Percentiles rank a stretch among this genome's conserved stretches.
phyloP scores from a whole-genome alignment of 495 filamentous ascomycete species.

The Penicillium cosmopolitanum region DNA sequence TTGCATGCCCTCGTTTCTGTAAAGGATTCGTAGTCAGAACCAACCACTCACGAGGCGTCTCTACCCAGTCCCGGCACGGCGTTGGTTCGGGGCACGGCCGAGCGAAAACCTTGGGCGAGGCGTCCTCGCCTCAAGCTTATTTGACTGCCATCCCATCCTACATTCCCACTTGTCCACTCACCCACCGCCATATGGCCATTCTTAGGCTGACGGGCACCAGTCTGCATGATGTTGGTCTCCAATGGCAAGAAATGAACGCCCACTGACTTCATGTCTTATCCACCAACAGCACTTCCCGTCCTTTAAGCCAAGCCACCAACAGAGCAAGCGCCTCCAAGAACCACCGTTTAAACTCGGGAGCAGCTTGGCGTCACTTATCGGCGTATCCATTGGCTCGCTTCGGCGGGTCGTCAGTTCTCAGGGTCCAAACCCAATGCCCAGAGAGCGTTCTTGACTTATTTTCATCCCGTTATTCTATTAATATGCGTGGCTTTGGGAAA shows the following conservation, averaged over 20 bases:
- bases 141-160: conserved; percentile 6
- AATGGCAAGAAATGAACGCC: background rate
- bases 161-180: background rate
- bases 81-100: conserved; percentile 12
- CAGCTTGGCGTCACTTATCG: conserved; percentile 10
- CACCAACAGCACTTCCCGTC: background rate
- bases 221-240: background rate
- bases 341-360: conserved; percentile 4
- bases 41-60: no score
- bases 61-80: background rate
- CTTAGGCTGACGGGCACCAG: background rate
- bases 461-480: conserved; percentile 16
- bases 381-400: conserved; percentile 14
- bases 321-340: conserved; percentile 10
- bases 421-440: conserved; percentile 10
- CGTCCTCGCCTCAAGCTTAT: conserved; percentile 13
- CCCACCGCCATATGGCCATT: background rate
- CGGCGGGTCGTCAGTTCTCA: conserved; percentile 3
- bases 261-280: background rate
- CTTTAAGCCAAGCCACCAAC: conserved; percentile 11
- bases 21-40: background rate
- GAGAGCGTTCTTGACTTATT: conserved; percentile 3
- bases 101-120: conserved; percentile 2
- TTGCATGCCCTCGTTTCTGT: no score
- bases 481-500: background rate